Evolutionary conservation across 768 basidiomycete genomes (phyloP).

Genomic region (Porphyrellus cyaneotinctus): DNA sequence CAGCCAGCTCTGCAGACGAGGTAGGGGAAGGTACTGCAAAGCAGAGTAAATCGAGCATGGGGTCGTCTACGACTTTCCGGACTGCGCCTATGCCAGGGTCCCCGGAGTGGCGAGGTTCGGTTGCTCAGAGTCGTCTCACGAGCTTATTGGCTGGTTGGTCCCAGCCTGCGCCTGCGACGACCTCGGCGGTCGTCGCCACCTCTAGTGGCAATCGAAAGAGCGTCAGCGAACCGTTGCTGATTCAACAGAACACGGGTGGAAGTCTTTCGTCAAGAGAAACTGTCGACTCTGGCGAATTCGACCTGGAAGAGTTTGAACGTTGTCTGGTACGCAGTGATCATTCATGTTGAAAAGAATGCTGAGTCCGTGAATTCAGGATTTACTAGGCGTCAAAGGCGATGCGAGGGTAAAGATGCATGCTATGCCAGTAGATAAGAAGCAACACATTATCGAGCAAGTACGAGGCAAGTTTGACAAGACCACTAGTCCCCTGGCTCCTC

Average conservation of each 20-base stretch:
- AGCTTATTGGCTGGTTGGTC: constrained; percentile 67
- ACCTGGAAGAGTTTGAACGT: constrained; percentile 53
- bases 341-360: background rate
- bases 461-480: constrained; percentile 34
- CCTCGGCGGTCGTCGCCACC: constrained; percentile 26
- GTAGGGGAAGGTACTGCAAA: constrained; percentile 64
- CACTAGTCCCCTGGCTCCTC: constrained; percentile 27
- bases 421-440: constrained; percentile 60
- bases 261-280: constrained; percentile 29
- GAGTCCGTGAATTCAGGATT: constrained; percentile 46
- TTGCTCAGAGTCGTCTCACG: constrained; percentile 58
- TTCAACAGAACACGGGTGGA: constrained; percentile 44
- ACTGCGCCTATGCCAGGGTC: constrained; percentile 25
- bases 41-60: constrained; percentile 32
- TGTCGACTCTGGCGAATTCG: constrained; percentile 29
- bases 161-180: constrained; percentile 40
- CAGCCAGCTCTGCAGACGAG: constrained; percentile 39
- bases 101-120: constrained; percentile 49
- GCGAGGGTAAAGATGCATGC: constrained; percentile 59
- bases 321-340: constrained; percentile 54
- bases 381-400: constrained; percentile 69
- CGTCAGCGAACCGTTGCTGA: constrained; percentile 67
- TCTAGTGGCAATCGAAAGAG: constrained; percentile 47
- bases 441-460: constrained; percentile 59
- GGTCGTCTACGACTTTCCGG: constrained; percentile 20